phyloP scores from a whole-genome alignment of 768 basidiomycete genomes.

The Hydnomerulius pinastri region DNA sequence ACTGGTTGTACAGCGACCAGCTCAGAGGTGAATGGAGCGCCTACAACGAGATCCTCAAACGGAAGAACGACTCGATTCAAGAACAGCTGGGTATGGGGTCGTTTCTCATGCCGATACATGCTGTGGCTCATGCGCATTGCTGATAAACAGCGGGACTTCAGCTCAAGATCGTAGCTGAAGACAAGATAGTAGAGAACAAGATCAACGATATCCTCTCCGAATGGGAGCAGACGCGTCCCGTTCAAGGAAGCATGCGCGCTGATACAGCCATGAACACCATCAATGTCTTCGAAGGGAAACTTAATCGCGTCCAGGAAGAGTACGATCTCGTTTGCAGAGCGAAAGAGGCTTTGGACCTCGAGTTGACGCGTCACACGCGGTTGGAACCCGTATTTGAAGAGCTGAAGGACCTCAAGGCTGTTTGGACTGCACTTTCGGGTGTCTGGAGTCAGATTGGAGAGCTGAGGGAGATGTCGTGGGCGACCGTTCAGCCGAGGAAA shows the following conservation, averaged over 20 bases:
- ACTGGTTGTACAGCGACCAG: slow-evolving; percentile 99
- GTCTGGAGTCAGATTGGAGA: slow-evolving; percentile 95
- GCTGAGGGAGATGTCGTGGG: slow-evolving; percentile 86
- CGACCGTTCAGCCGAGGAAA: slow-evolving; percentile 92
- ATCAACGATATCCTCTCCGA: slow-evolving; percentile 88
- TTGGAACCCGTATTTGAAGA: slow-evolving; percentile 95
- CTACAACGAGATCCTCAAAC: slow-evolving; percentile 95
- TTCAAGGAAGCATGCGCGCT: slow-evolving; percentile 95
- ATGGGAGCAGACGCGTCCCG: slow-evolving; percentile 96
- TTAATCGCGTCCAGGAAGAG: slow-evolving; percentile 89
- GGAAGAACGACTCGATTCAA: slow-evolving; percentile 98
- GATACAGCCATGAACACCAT: slow-evolving; percentile 97
- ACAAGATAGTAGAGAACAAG: slow-evolving; percentile 96
- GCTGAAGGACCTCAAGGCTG: slow-evolving; percentile 92
- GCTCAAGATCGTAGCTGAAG: slow-evolving; percentile 98
- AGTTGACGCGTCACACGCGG: slow-evolving; percentile 85
- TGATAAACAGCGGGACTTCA: slow-evolving; percentile 83
- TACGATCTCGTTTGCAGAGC: slow-evolving; percentile 94
- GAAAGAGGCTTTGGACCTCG: slow-evolving; percentile 95
- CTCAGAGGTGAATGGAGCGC: slow-evolving; percentile 98
- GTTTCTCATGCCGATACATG: slow-evolving; percentile 5
- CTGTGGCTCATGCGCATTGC: slow-evolving; percentile 4
- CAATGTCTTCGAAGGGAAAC: slow-evolving; percentile 90
- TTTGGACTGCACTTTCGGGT: slow-evolving; percentile 98
- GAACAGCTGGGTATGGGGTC: slow-evolving; percentile 83